These are phyloP conservation scores for Halophytophthora polymorphica DNA, from an alignment of 352 stramenopile species.

Conservation along the genomic window DNA sequence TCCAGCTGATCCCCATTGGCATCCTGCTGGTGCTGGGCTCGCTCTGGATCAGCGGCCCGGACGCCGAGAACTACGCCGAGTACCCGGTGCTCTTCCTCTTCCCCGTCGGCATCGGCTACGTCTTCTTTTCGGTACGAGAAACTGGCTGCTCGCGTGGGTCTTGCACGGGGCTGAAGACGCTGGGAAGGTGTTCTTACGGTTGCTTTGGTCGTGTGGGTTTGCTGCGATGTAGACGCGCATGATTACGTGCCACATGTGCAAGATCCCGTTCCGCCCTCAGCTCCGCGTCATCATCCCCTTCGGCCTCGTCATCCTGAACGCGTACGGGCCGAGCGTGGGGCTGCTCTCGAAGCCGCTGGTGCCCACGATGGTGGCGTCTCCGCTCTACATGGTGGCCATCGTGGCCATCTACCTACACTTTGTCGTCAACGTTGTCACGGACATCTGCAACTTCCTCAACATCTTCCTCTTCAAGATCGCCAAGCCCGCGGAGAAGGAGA, in stretches of 20 bases:
- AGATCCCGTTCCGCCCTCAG: slow-evolving; percentile 81
- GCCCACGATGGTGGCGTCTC: slow-evolving; percentile 61
- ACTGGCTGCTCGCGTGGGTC: background rate
- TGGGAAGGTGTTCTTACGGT: background rate
- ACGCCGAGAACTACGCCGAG: slow-evolving; percentile 54
- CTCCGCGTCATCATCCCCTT: slow-evolving; percentile 80
- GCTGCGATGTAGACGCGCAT: slow-evolving; percentile 68
- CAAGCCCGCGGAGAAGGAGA: slow-evolving; percentile 28
- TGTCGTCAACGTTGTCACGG: slow-evolving; percentile 72
- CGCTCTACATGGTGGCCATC: slow-evolving; percentile 75
- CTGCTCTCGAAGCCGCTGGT: slow-evolving; percentile 50
- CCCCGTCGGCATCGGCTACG: slow-evolving; percentile 76
- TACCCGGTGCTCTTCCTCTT: slow-evolving; percentile 81
- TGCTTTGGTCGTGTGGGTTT: slow-evolving; percentile 4
- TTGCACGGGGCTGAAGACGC: background rate
- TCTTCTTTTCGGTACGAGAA: slow-evolving; percentile 75
- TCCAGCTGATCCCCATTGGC: slow-evolving; percentile 70
- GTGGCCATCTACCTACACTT: slow-evolving; percentile 78
- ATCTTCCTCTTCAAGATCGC: slow-evolving; percentile 84
- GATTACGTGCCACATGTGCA: slow-evolving; percentile 90
- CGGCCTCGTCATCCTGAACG: slow-evolving; percentile 70
- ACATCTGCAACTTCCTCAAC: slow-evolving; percentile 85
- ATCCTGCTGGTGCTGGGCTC: slow-evolving; percentile 56
- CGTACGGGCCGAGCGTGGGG: slow-evolving; percentile 51
- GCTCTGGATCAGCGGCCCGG: slow-evolving; percentile 72